These are phyloP conservation scores for Gossypium trilobum DNA, from an alignment of 441 rosid species.

Conservation along the genomic window DNA sequence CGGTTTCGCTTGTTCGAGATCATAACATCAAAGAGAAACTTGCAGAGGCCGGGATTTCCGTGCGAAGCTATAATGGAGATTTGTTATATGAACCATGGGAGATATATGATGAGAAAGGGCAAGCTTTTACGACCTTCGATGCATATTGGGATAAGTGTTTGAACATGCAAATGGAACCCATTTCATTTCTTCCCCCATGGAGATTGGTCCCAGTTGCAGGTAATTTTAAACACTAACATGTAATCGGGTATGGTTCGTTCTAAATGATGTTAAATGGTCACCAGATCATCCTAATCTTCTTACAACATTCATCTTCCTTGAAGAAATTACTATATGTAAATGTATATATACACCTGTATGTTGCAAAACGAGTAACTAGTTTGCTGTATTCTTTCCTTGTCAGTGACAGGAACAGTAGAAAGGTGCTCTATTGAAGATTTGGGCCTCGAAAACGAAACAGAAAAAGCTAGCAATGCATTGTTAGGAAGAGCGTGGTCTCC, in stretches of 20 bases:
- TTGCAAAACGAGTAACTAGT: constrained; percentile 7
- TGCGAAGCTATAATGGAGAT: constrained; percentile 79
- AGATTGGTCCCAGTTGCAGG: constrained; percentile 47
- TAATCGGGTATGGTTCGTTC: neutral
- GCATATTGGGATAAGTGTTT: constrained; percentile 64
- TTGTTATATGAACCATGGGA: constrained; percentile 86
- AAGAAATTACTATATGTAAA: neutral
- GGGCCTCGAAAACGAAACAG: constrained; percentile 70
- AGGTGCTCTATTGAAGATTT: constrained; percentile 57
- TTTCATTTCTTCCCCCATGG: constrained; percentile 67
- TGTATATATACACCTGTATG: neutral
- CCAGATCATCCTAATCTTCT: neutral
- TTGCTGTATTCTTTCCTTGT: constrained; percentile 11
- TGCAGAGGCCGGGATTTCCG: constrained; percentile 57
- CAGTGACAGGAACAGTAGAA: constrained; percentile 35
- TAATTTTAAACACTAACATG: constrained; percentile 16
- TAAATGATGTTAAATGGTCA: neutral
- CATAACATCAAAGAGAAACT: constrained; percentile 65
- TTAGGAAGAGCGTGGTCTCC: constrained; percentile 86
- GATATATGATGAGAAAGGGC: constrained; percentile 53
- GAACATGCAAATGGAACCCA: constrained; percentile 51
- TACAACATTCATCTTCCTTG: neutral
- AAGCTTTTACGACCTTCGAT: constrained; percentile 55
- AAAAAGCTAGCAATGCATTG: constrained; percentile 69
- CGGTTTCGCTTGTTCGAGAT: constrained; percentile 75